Evolutionary conservation across 176 grass and related monocot genomes (phyloP).

Genomic region (Cenchrus purpureus): DNA sequence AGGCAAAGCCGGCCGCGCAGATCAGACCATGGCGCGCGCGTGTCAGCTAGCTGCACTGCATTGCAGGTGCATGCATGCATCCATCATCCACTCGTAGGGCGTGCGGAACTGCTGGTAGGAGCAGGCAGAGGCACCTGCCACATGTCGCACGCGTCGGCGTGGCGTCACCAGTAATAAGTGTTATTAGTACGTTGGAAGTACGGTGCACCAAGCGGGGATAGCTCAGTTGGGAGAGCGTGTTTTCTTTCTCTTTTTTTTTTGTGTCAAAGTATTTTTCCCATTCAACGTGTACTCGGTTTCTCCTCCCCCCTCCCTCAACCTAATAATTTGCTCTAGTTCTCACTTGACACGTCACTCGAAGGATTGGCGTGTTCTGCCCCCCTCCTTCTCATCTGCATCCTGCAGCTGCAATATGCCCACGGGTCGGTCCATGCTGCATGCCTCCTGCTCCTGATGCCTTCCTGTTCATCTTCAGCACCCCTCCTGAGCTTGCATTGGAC

Average conservation of each 20-base stretch:
- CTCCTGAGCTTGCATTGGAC: no score
- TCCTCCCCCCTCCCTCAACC: no score
- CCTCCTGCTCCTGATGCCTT: background rate
- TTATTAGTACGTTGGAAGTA: no score
- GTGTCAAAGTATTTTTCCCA: no score
- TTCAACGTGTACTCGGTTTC: no score
- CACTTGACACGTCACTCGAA: no score
- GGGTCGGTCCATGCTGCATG: no score
- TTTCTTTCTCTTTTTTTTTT: background rate
- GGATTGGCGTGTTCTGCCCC: background rate
- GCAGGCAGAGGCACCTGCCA: background rate
- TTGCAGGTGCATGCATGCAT: background rate
- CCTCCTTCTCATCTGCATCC: no score
- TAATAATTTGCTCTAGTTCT: no score
- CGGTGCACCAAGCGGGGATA: conserved; percentile 60
- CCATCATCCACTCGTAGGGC: conserved; percentile 19
- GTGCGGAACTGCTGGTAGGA: background rate
- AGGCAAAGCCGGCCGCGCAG: no score
- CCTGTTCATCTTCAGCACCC: background rate
- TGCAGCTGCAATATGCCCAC: no score
- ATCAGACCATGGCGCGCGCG: background rate
- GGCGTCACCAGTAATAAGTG: background rate
- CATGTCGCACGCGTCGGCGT: background rate
- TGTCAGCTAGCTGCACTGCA: no score
- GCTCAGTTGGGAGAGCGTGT: conserved; percentile 99